A percentile compares a stretch with the other conserved stretches of the same genome.
Conservation (phyloP, 805 yeast species). For the Hanseniaspora taiwanica region DNA sequence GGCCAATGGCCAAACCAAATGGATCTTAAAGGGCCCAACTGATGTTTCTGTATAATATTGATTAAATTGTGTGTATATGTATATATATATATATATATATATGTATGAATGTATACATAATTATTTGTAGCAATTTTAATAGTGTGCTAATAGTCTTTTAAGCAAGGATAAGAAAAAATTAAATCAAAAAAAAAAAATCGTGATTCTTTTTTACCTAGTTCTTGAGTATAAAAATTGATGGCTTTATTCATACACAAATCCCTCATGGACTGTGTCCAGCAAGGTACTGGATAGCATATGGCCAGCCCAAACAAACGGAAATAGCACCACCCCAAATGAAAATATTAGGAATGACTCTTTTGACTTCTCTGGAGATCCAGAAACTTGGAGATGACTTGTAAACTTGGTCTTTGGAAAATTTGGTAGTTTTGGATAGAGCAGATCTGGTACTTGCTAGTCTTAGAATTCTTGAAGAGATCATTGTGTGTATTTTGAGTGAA, state of each 20-base stretch:
- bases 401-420: conserved; percentile 5
- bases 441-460: conserved; percentile 10
- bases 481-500: conserved; percentile 2
- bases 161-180: no score
- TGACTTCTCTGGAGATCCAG: conserved; percentile 14
- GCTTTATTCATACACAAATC: conserved; percentile 3
- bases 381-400: conserved; percentile 13
- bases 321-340: conserved; percentile 11
- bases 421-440: conserved; percentile 8
- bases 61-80: not conserved
- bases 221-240: not conserved
- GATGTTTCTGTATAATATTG: not conserved
- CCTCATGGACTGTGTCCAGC: conserved; percentile 1
- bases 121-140: no score
- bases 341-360: conserved; percentile 14
- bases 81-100: not conserved
- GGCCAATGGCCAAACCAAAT: conserved; percentile 79
- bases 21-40: conserved; percentile 5
- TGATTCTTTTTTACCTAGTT: not conserved
- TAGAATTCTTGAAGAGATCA: conserved; percentile 14
- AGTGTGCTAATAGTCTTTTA: no score
- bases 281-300: conserved; percentile 9
- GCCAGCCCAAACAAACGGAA: conserved; percentile 17
- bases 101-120: not conserved
- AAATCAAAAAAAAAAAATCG: no score